Percentiles rank a stretch among this genome's conserved stretches.
These are phyloP conservation scores for Fusarium miscanthi DNA, from an alignment of 2,329 filamentous ascomycete genomes.

Conservation along the genomic window DNA sequence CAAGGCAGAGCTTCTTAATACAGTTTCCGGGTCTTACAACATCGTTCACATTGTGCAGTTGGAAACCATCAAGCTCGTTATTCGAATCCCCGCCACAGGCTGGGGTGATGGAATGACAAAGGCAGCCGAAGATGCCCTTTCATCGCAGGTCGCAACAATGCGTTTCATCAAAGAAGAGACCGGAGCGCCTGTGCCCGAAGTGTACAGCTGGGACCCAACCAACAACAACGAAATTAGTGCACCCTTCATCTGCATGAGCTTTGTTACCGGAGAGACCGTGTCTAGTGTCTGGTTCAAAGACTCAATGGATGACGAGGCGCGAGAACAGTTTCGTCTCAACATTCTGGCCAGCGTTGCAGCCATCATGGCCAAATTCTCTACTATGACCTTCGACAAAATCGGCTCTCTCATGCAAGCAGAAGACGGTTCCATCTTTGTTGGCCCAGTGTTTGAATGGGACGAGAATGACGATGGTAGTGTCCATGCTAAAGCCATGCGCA, in stretches of 20 bases:
- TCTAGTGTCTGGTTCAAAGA: conserved; percentile 7
- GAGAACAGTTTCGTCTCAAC: background rate
- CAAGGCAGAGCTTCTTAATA: background rate
- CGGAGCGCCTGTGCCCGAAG: background rate
- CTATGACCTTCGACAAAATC: background rate
- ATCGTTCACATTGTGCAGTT: conserved; percentile 3
- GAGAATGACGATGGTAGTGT: background rate
- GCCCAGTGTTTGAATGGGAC: background rate
- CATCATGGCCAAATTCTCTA: background rate
- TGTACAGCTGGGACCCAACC: background rate
- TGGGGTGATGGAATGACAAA: conserved; percentile 24
- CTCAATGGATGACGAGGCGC: background rate
- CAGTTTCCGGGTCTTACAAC: background rate
- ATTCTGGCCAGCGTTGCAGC: background rate
- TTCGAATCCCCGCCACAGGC: conserved; percentile 15
- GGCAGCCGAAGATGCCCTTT: conserved; percentile 13
- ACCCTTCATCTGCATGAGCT: conserved; percentile 6
- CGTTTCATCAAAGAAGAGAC: conserved; percentile 5
- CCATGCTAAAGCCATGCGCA: background rate
- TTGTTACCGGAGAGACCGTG: background rate
- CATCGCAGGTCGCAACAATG: conserved; percentile 19
- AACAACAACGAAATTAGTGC: conserved; percentile 1
- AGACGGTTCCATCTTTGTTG: background rate
- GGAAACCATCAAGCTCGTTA: conserved; percentile 13
- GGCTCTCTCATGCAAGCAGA: background rate